These are phyloP conservation scores for Plasmodium reichenowi DNA, from an alignment of 169 alveolate genomes.

Conservation along the genomic window DNA sequence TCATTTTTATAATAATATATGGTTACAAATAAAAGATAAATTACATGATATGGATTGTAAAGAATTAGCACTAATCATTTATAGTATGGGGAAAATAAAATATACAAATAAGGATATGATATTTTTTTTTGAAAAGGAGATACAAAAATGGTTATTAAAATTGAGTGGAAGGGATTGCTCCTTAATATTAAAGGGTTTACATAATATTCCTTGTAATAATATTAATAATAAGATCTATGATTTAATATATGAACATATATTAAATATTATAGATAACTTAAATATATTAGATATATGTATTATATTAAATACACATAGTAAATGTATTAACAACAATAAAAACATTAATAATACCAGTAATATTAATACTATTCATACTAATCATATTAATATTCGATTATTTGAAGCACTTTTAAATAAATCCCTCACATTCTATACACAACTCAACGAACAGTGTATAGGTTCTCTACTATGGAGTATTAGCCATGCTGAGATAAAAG, in stretches of 20 bases:
- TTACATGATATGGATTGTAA: slow-evolving; percentile 75
- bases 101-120: slow-evolving; percentile 69
- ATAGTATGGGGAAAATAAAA: slow-evolving; percentile 77
- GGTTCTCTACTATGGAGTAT: slow-evolving; percentile 74
- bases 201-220: slow-evolving; percentile 38
- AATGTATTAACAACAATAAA: not conserved
- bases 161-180: slow-evolving; percentile 76
- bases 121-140: slow-evolving; percentile 65
- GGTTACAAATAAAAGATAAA: slow-evolving; percentile 31
- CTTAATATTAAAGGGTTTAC: slow-evolving; percentile 62
- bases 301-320: slow-evolving; percentile 71
- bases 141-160: slow-evolving; percentile 57
- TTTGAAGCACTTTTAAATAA: slow-evolving; percentile 68
- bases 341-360: too few species aligned
- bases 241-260: slow-evolving; percentile 35
- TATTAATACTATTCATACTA: not conserved
- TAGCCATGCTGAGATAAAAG: slow-evolving; percentile 64
- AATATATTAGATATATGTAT: slow-evolving; percentile 71
- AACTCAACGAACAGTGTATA: slow-evolving; percentile 66
- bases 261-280: slow-evolving; percentile 25
- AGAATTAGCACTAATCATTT: slow-evolving; percentile 65
- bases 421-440: slow-evolving; percentile 53
- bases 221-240: slow-evolving; percentile 15
- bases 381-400: slow-evolving; percentile 42
- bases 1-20: slow-evolving; percentile 45